Evolutionary conservation across 257 asterid species (phyloP).

Genomic region (Penstemon eatonii): DNA sequence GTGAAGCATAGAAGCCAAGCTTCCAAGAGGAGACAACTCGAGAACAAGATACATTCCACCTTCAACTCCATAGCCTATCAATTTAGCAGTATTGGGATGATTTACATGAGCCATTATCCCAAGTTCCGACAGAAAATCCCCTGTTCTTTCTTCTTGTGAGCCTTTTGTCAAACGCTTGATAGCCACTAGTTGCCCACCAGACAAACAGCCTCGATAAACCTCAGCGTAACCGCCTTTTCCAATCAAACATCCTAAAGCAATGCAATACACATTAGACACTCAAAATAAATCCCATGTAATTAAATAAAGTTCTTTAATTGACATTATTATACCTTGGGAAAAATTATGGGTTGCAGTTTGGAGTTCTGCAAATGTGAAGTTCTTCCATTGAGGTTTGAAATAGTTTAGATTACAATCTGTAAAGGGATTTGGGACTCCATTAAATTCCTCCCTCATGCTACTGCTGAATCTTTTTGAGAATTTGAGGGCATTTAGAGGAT

Average conservation of each 20-base stretch:
- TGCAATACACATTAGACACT: neutral
- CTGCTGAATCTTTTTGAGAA: slow-evolving; percentile 62
- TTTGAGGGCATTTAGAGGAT: slow-evolving; percentile 47
- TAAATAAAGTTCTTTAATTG: neutral
- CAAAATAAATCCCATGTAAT: slow-evolving; percentile 2
- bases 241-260: slow-evolving; percentile 52
- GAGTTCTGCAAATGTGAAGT: slow-evolving; percentile 61
- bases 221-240: slow-evolving; percentile 98
- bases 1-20: slow-evolving; percentile 90
- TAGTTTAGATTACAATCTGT: slow-evolving; percentile 51
- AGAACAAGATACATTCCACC: slow-evolving; percentile 87
- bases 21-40: slow-evolving; percentile 91
- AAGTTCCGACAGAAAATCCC: slow-evolving; percentile 80
- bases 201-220: slow-evolving; percentile 76
- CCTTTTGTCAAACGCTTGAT: slow-evolving; percentile 73
- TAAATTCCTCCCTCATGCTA: slow-evolving; percentile 59
- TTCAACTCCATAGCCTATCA: slow-evolving; percentile 94
- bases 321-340: slow-evolving; percentile 53
- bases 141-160: slow-evolving; percentile 59
- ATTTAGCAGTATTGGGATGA: slow-evolving; percentile 90
- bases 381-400: slow-evolving; percentile 93
- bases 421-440: slow-evolving; percentile 33
- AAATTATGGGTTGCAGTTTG: slow-evolving; percentile 76
- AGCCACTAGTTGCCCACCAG: slow-evolving; percentile 75
- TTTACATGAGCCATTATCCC: slow-evolving; percentile 97